Conservation (phyloP, 2,329 filamentous ascomycete species). For the Scedosporium aurantiacum region DNA sequence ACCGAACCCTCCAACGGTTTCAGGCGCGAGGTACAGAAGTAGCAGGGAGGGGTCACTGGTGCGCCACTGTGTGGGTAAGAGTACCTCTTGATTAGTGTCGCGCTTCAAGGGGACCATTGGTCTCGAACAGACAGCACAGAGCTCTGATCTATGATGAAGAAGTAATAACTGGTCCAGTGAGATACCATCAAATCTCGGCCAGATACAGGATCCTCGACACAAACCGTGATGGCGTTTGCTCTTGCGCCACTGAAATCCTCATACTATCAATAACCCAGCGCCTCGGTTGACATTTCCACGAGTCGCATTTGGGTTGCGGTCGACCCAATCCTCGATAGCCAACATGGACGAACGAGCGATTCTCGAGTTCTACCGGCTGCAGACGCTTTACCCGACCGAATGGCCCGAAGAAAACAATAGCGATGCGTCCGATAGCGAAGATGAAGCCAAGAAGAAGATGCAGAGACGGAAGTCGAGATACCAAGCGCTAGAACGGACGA, state of each 20-base stretch:
- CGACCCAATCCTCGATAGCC: background rate
- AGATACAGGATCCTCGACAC: background rate
- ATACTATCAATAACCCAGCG: background rate
- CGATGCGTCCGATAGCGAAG: slow-evolving; percentile 52
- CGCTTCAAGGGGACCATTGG: no score
- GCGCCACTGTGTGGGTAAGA: no score
- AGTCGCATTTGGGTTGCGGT: background rate
- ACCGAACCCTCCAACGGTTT: background rate
- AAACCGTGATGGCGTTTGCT: background rate
- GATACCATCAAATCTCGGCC: background rate
- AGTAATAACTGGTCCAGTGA: no score
- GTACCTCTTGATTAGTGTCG: no score
- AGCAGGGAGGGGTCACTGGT: no score
- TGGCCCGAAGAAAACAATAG: slow-evolving; percentile 77
- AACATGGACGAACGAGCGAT: slow-evolving; percentile 61
- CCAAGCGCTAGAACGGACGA: slow-evolving; percentile 68
- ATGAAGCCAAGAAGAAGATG: slow-evolving; percentile 34
- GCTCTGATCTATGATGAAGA: no score
- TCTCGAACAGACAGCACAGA: no score
- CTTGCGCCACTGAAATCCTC: background rate
- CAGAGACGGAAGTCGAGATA: slow-evolving; percentile 65
- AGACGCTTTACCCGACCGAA: slow-evolving; percentile 64
- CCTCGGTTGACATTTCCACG: background rate
- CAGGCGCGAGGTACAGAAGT: no score
- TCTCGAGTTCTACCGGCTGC: slow-evolving; percentile 81